Evolutionary conservation across 352 stramenopile genomes (phyloP), one percentile per base, ranked within the genome.

Genomic region (Globisporangium iwayamae): DNA sequence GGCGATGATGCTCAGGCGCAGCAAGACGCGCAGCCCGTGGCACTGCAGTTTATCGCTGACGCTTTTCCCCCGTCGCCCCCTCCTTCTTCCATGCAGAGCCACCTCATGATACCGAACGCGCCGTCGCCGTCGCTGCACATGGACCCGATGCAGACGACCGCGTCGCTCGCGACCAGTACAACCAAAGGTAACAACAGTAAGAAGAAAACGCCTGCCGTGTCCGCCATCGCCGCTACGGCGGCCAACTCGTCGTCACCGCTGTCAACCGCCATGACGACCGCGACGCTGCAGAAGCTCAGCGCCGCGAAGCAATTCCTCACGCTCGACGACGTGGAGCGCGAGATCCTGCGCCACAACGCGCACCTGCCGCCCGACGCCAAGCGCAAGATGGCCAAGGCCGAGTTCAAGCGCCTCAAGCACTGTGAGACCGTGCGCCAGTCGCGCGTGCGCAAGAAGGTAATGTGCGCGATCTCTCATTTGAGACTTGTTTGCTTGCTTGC

Each of bases 371-470:
- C 73, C 1, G 81, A 85, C 20, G 53, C 70, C 9, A 78, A 76
- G 63, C 73, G 72, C 16, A 80, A 81, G 25, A 71, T 90, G 72
- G 78, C 74, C 45, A 83, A 88, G 53, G 81, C 83, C 50, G 83
- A 92, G 63, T 73, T 89, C 58, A 85, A 83, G 60, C 81, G 83
- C 20, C 79, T 92, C 34, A 89, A 89, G 63, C 83, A 92, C 69
- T 89, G 79, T 67, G 83, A 90, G 72, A 90, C 74, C 2, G 83
- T 92, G 69, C 81, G 83, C 14, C 81, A 92, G 74, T 90, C 81
- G 30, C 83, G 83, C 48, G 76, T 86, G n/a, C 78, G 81, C 56
- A 92, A 92, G 63, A 92, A 92, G 71, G 66, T 79, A 48, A 3
- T n/a, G 52, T 58, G 22, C 2, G 18, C 9, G n/a, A 18, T 63